Evolutionary conservation across 2,329 filamentous ascomycete species (phyloP).

Genomic region (Trichophyton mentagrophytes): DNA sequence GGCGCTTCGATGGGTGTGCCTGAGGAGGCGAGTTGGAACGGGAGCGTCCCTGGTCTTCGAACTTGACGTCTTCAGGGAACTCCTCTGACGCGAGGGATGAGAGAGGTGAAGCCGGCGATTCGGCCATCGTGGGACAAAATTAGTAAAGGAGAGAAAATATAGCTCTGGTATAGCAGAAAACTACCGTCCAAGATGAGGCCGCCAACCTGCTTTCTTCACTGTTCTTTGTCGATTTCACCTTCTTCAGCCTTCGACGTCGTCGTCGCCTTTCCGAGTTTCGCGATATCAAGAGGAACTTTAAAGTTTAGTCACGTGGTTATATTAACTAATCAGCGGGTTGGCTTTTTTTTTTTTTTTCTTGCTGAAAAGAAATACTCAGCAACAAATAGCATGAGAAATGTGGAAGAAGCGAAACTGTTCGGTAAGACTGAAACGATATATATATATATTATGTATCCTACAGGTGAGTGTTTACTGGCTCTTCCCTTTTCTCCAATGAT

Average conservation of each 20-base stretch:
- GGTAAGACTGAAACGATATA: not conserved
- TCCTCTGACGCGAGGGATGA: conserved; percentile 53
- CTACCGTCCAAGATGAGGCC: not conserved
- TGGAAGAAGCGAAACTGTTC: not conserved
- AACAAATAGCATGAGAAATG: not conserved
- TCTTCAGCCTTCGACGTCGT: not conserved
- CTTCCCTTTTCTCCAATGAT: conserved; percentile 8
- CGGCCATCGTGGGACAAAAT: conserved; percentile 27
- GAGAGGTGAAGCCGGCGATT: conserved; percentile 51
- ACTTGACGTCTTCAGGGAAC: conserved; percentile 47
- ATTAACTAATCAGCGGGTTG: not conserved
- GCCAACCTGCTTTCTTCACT: not conserved
- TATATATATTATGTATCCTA: not conserved
- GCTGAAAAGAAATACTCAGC: not conserved
- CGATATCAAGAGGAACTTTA: not conserved
- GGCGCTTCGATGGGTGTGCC: conserved; percentile 38
- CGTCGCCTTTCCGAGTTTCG: not conserved
- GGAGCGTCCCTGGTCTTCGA: conserved; percentile 37
- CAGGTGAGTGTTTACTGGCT: not conserved
- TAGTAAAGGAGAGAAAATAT: not conserved
- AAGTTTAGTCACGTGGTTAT: not conserved
- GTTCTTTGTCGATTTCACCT: not conserved
- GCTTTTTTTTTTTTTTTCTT: not conserved
- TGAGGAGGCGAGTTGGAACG: conserved; percentile 23
- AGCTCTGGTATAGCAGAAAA: not conserved